Conservation (phyloP, 1,284 basidiomycete genomes). For the Ganoderma sp. region DNA sequence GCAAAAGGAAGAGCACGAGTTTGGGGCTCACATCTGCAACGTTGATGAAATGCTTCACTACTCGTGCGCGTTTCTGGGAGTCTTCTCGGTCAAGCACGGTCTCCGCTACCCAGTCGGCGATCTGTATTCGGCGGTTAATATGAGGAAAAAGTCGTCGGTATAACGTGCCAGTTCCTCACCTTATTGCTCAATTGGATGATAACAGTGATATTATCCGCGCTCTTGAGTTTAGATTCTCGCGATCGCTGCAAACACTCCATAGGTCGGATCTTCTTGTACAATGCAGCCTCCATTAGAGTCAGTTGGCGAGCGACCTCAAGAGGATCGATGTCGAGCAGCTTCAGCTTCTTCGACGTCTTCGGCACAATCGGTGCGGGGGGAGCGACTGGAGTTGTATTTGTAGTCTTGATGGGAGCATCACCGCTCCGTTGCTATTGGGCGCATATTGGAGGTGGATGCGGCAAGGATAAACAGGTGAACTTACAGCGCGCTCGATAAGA, state of each 20-base stretch:
- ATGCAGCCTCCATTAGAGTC: constrained; percentile 88
- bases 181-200: constrained; percentile 94
- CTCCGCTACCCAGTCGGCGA: constrained; percentile 95
- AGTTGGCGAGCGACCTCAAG: constrained; percentile 95
- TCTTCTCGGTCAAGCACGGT: constrained; percentile 87
- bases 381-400: constrained; percentile 43
- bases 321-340: constrained; percentile 86
- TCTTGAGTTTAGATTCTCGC: constrained; percentile 74
- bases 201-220: constrained; percentile 83
- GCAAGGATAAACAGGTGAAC: constrained; percentile 34
- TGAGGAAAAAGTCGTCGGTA: neutral
- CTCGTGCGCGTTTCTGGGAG: constrained; percentile 78
- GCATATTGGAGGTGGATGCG: constrained; percentile 18
- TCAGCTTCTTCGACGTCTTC: constrained; percentile 76
- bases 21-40: constrained; percentile 83
- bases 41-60: constrained; percentile 92
- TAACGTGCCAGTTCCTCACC: constrained; percentile 48
- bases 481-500: constrained; percentile 78
- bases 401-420: constrained; percentile 58
- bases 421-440: constrained; percentile 60
- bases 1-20: neutral
- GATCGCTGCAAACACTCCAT: constrained; percentile 90
- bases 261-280: constrained; percentile 89
- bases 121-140: constrained; percentile 47
- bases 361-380: constrained; percentile 83